Base-by-base conservation (phyloP, 2,329 filamentous ascomycete genomes). In the Paramyrothecium roridum region DNA sequence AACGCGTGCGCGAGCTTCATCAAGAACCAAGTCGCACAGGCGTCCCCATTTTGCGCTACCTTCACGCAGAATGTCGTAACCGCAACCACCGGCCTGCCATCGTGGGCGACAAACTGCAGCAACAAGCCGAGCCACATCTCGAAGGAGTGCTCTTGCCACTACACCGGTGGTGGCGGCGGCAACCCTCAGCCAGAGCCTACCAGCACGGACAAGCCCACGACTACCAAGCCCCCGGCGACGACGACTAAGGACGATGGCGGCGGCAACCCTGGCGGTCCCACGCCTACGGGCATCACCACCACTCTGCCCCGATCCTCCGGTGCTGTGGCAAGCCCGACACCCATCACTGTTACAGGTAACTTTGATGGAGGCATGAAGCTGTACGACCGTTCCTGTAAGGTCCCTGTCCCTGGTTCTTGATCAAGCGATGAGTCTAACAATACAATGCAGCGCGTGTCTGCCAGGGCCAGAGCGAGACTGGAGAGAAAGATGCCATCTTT, bases 341-440 rank as follows among this genome's bases (percentile, higher is more conserved):
- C 73, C 30, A 72, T 78, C 58, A 63, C 69, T 4, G 72, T 76
- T n/a, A 67, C 67, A 21, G 68, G 67, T 19, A 64, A 60, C 22
- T 78, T 76, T 57, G 79, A 81, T 59, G 77, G 79, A 52, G 74
- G 70, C 20, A 78, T 80, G 76, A 71, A 74, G 62, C 69, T 71
- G 50, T 80, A 70, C 65, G 79, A 75, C 57, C 76, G 78, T 55
- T 73, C 69, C 56, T 65, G 71, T 73, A 62, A 56, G 70, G 10
- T 10, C 16, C 19, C 26, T 45, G 4, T 22, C 23, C 46, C 46
- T 48, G 8, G n/a, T 16, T 23, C 13, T 48, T 48, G 19, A 21
- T 19, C 13, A 4, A 45, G 20, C 40, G 16, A n/a, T 6, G 19
- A 26, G 4, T 4, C 22, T 26, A 48, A 48, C 12, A 22, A 48